Percentiles rank a stretch among this genome's conserved stretches.
These are phyloP conservation scores for Alternaria consortialis DNA, from an alignment of 2,329 filamentous ascomycete species.

Conservation along the genomic window DNA sequence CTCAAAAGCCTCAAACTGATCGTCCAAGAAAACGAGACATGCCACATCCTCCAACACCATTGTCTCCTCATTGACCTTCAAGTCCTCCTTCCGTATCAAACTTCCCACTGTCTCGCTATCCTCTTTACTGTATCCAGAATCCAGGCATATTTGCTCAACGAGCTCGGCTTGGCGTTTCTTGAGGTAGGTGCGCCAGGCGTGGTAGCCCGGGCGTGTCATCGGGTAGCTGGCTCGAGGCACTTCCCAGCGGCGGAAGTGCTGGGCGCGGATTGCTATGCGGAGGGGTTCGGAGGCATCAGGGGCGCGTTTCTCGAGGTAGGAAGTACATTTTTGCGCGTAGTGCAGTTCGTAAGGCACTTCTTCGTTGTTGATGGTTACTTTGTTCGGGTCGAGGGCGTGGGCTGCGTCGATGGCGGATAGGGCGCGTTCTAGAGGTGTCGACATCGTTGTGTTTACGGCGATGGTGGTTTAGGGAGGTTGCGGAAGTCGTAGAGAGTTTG, in stretches of 20 bases:
- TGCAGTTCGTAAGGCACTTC: constrained; percentile 78
- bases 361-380: constrained; percentile 54
- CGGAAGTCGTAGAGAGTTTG: not conserved
- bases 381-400: constrained; percentile 73
- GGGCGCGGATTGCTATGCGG: constrained; percentile 79
- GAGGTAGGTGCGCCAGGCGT: constrained; percentile 78
- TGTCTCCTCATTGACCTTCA: constrained; percentile 71
- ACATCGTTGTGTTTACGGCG: constrained; percentile 28
- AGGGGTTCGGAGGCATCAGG: constrained; percentile 72
- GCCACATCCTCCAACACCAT: constrained; percentile 86
- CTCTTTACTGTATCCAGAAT: constrained; percentile 60
- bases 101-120: constrained; percentile 70
- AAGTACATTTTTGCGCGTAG: constrained; percentile 82
- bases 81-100: constrained; percentile 81
- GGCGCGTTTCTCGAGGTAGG: constrained; percentile 70
- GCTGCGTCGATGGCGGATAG: constrained; percentile 76
- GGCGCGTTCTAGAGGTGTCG: constrained; percentile 55
- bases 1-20: constrained; percentile 85
- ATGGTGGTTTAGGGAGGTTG: not conserved
- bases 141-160: constrained; percentile 62
- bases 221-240: constrained; percentile 77
- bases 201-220: constrained; percentile 77
- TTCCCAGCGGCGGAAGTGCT: constrained; percentile 88
- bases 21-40: constrained; percentile 86
- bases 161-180: constrained; percentile 76